These are phyloP conservation scores for Dactylellina parvicollis DNA, from an alignment of 2,329 filamentous ascomycete species.

Conservation along the genomic window DNA sequence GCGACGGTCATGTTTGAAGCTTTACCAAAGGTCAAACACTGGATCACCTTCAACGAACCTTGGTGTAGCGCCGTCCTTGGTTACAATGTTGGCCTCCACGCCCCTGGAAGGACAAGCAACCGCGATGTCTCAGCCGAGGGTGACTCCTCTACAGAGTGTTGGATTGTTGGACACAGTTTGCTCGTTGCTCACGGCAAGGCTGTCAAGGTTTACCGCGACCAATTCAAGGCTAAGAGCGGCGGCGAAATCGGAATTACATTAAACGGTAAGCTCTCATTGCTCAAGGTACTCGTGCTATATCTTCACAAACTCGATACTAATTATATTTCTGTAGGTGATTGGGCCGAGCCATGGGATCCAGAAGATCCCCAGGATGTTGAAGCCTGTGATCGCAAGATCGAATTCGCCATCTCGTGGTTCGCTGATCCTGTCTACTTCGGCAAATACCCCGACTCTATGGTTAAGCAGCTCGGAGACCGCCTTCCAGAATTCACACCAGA, in stretches of 20 bases:
- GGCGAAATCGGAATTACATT: constrained; percentile 88
- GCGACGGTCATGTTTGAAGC: constrained; percentile 79
- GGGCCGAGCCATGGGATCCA: constrained; percentile 82
- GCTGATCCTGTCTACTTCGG: constrained; percentile 87
- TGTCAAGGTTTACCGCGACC: constrained; percentile 82
- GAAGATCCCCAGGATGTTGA: constrained; percentile 78
- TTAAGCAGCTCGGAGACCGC: constrained; percentile 79
- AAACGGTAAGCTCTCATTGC: constrained; percentile 72
- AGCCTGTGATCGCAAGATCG: constrained; percentile 81
- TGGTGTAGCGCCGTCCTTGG: constrained; percentile 85
- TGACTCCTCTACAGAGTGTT: constrained; percentile 79
- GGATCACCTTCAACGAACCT: constrained; percentile 92
- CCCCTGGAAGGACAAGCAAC: constrained; percentile 83
- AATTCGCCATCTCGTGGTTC: constrained; percentile 89
- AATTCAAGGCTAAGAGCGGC: constrained; percentile 77
- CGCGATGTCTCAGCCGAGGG: constrained; percentile 75
- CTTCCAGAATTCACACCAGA: constrained; percentile 78
- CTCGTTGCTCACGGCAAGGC: constrained; percentile 81
- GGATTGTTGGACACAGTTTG: constrained; percentile 83
- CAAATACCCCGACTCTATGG: constrained; percentile 84
- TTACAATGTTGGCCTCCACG: constrained; percentile 80
- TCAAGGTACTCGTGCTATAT: too few relatives aligned
- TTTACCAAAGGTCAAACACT: constrained; percentile 80
- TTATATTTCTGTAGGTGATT: constrained; percentile 69
- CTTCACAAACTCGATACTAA: constrained; percentile 11